Percentiles rank a stretch among this genome's conserved stretches.
These are phyloP conservation scores for Boehmeria nivea DNA, from an alignment of 306 rosid genomes.

Conservation along the genomic window DNA sequence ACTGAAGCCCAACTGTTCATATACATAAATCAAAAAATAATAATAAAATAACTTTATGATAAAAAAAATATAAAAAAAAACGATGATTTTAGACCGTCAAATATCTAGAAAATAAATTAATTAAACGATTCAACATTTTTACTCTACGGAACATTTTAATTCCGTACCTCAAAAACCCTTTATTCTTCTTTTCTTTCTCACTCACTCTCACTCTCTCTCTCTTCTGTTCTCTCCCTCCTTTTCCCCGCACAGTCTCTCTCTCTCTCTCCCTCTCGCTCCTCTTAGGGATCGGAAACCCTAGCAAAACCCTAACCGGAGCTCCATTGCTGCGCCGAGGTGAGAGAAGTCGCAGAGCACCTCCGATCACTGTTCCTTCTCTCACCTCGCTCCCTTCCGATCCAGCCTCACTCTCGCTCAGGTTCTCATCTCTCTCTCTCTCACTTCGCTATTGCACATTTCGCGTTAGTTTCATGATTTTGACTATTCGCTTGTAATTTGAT, in stretches of 20 bases:
- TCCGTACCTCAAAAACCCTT: not conserved
- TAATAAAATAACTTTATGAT: too few species aligned
- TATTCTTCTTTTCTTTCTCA: not conserved
- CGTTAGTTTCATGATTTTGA: conserved; percentile 1
- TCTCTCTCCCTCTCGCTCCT: conserved; percentile 29
- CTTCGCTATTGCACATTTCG: not conserved
- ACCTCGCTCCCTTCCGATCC: conserved; percentile 28
- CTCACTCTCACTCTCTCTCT: conserved; percentile 19
- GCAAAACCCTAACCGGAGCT: conserved; percentile 38
- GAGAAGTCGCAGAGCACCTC: conserved; percentile 25
- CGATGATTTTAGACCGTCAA: too few species aligned
- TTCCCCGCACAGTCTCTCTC: not conserved
- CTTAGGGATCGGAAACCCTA: conserved; percentile 54
- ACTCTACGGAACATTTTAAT: too few species aligned
- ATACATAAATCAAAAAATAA: too few species aligned
- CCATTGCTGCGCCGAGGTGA: conserved; percentile 30
- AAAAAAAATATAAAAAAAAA: too few species aligned
- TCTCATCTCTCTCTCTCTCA: not conserved
- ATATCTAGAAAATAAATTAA: too few species aligned
- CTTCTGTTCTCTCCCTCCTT: conserved; percentile 24
- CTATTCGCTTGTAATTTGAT: not conserved
- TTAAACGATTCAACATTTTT: too few species aligned
- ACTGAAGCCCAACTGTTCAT: too few species aligned
- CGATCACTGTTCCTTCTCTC: conserved; percentile 17
- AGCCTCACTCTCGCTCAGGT: conserved; percentile 29